Evolutionary conservation across 2,329 filamentous ascomycete genomes (phyloP).

Genomic region (Colletotrichum salicis): DNA sequence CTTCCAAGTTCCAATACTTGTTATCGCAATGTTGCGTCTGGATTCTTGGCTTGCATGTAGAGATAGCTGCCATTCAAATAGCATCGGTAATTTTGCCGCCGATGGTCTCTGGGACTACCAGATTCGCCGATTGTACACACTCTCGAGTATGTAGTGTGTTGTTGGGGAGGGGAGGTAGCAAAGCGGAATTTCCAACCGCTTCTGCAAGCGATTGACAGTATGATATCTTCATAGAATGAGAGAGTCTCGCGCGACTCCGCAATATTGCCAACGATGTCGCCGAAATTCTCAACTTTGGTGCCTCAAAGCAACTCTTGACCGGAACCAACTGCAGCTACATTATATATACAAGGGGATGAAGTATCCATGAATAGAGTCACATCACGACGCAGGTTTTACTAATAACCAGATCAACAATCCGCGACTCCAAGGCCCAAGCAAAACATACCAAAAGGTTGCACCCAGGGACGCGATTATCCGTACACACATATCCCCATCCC

Average conservation of each 20-base stretch:
- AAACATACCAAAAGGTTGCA: not conserved
- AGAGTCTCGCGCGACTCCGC: not conserved
- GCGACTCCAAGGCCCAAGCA: not conserved
- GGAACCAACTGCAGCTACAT: not conserved
- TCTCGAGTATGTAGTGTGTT: not conserved
- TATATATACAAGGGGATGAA: no score
- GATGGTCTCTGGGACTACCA: not conserved
- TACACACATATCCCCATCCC: not conserved
- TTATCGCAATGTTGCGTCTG: not conserved
- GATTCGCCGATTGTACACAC: no score
- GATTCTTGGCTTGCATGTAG: not conserved
- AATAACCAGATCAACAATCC: no score
- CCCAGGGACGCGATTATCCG: not conserved
- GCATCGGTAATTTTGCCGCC: not conserved
- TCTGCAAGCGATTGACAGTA: not conserved
- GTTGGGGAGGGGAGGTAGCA: not conserved
- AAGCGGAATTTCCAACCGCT: not conserved
- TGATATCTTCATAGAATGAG: not conserved
- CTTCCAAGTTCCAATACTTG: not conserved
- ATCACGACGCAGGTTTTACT: not conserved
- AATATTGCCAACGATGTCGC: not conserved
- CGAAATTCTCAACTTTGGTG: not conserved
- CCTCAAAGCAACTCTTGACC: no score
- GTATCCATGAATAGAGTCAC: not conserved
- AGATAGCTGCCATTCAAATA: not conserved